Evolutionary conservation across 2,329 filamentous ascomycete species (phyloP).

Genomic region (Aspergillus tanneri): DNA sequence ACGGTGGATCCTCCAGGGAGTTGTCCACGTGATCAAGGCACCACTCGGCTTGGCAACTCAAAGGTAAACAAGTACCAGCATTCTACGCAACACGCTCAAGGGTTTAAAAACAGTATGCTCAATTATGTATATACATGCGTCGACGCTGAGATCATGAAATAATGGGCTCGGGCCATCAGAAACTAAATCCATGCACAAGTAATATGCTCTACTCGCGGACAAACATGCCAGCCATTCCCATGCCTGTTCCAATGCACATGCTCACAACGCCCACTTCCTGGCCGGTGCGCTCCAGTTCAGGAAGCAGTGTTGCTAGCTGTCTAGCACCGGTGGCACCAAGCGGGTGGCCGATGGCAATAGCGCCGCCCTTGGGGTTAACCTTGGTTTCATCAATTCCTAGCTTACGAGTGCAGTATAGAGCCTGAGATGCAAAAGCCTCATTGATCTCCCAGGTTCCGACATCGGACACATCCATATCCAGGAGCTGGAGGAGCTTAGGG

Average conservation of each 20-base stretch:
- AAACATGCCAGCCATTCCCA: constrained; percentile 71
- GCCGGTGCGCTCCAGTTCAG: constrained; percentile 64
- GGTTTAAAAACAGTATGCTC: constrained; percentile 1
- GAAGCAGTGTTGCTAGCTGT: constrained; percentile 72
- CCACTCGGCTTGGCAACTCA: constrained; percentile 9
- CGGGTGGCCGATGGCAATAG: constrained; percentile 91
- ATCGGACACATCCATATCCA: constrained; percentile 66
- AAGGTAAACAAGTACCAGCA: too few species aligned
- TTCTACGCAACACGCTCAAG: too few species aligned
- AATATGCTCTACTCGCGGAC: constrained; percentile 55
- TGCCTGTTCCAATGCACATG: constrained; percentile 86
- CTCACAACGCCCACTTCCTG: constrained; percentile 80
- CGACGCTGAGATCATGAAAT: constrained; percentile 21
- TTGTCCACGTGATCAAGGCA: constrained; percentile 29
- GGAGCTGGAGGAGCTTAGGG: constrained; percentile 70
- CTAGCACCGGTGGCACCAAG: constrained; percentile 84
- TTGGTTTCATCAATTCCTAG: constrained; percentile 60
- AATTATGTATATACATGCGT: constrained; percentile 18
- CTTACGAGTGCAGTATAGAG: constrained; percentile 68
- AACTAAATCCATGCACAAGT: constrained; percentile 8
- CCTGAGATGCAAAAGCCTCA: constrained; percentile 69
- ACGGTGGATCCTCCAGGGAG: constrained; percentile 6
- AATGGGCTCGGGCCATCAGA: constrained; percentile 6
- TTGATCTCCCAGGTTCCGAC: constrained; percentile 92
- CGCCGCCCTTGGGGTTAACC: constrained; percentile 90